Evolutionary conservation across 2,329 filamentous ascomycete species (phyloP).

Genomic region (Cladosporium halotolerans): DNA sequence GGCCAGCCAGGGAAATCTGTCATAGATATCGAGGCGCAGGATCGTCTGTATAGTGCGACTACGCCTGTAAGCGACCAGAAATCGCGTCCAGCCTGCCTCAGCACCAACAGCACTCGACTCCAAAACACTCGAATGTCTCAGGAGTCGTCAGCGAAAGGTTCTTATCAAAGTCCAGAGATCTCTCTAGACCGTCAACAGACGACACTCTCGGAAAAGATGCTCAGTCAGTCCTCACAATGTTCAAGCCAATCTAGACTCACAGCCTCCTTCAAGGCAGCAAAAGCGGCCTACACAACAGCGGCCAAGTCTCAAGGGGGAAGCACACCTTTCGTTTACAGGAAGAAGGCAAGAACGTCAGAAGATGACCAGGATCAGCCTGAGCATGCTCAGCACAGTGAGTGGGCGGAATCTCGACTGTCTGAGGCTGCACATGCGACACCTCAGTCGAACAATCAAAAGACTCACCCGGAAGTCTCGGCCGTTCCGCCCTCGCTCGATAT

Average conservation of each 20-base stretch:
- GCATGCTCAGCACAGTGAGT: neutral
- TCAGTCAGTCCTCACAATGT: neutral
- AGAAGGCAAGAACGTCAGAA: constrained; percentile 5
- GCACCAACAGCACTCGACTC: neutral
- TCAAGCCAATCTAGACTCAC: neutral
- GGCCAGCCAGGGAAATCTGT: no score
- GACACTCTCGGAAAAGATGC: neutral
- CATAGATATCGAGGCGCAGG: no score
- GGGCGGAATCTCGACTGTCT: neutral
- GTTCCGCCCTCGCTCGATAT: constrained; percentile 18
- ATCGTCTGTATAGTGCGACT: no score
- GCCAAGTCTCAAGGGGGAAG: constrained; percentile 11
- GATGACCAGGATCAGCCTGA: neutral
- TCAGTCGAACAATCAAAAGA: neutral
- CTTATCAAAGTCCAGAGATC: neutral
- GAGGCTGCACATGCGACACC: neutral
- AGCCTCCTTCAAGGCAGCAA: neutral
- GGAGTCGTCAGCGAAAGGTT: no score
- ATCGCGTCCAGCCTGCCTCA: no score
- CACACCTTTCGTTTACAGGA: constrained; percentile 26
- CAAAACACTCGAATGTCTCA: neutral
- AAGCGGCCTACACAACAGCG: neutral
- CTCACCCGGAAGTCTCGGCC: neutral
- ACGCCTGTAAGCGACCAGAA: no score
- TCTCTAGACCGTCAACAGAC: neutral